Evolutionary conservation across 345 rosid species (phyloP).

Genomic region (Populus davidiana): DNA sequence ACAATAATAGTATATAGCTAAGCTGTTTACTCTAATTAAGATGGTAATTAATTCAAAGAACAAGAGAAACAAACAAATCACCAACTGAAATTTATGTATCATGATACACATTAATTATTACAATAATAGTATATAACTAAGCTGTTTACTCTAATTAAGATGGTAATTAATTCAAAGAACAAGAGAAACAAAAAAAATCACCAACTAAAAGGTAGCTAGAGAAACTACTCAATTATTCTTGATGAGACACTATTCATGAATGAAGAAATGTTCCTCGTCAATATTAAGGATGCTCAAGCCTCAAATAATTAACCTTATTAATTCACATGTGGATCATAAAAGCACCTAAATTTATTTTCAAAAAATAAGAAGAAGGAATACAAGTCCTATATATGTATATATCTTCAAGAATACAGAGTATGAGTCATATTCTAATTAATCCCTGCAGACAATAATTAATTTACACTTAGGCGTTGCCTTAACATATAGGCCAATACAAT

Average conservation of each 20-base stretch:
- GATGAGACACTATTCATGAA: not conserved
- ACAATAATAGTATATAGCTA: too few species aligned
- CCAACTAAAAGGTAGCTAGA: not conserved
- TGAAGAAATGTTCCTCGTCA: not conserved
- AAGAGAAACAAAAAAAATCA: constrained; percentile 11
- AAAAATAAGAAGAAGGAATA: too few species aligned
- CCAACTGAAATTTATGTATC: not conserved
- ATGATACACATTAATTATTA: not conserved
- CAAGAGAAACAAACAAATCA: constrained; percentile 9
- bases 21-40: not conserved
- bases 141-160: not conserved
- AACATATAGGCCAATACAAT: too few species aligned
- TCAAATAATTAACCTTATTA: not conserved
- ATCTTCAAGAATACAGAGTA: too few species aligned
- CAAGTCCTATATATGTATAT: too few species aligned
- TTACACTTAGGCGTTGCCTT: too few species aligned
- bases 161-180: constrained; percentile 1
- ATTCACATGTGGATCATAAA: too few species aligned
- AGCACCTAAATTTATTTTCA: too few species aligned
- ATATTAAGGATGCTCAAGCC: not conserved
- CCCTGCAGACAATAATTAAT: too few species aligned
- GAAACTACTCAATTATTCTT: not conserved
- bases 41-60: constrained; percentile 1
- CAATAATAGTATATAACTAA: too few species aligned
- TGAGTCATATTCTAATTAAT: too few species aligned